Evolutionary conservation across 1,284 basidiomycete species (phyloP), one percentile per base, ranked within the genome.

Genomic region (Naganishia liquefaciens): DNA sequence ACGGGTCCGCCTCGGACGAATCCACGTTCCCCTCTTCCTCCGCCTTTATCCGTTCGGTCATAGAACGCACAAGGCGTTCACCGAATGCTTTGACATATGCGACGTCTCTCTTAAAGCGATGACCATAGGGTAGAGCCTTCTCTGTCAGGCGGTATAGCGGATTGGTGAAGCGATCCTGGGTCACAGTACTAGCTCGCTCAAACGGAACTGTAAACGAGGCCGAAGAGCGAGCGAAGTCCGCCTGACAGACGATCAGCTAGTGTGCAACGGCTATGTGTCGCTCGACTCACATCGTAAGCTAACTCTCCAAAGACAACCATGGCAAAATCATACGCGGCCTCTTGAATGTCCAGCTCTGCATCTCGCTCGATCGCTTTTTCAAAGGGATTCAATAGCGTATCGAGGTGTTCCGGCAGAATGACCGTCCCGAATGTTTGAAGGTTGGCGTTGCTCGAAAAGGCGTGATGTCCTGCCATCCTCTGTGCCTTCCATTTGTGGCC

Each of bases 301-400:
- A 71, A 42, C 46, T 71, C 68, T 3, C 67, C 70, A 61, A 71
- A 71, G 6, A 71, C 68, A 17, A 65, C 66, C 65, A 71, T 67
- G n/a, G 64, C 60, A 55, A 60, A 71, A 10, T 68, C 65, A 30
- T 63, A 61, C 7, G 63, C 63, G 19, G 67, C 62, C 17, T 52
- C 60, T 37, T 63, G 52, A 5, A 70, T 42, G 39, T 71, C 70
- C n/a, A 61, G 42, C 66, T 58, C 47, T 37, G 46, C 42, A 30
- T 51, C 49, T 33, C 28, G 49, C 25, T 46, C 63, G 46, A 50
- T 50, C 0, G 54, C 46, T 11, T 27, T 33, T 15, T 52, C 63
- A 21, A 64, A 37, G 7, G 66, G 55, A 1, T 25, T 57, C 30
- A 69, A 42, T 23, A 71, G 37, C 25, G 52, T 50, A 9, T 64